These are phyloP conservation scores for Colletotrichum orchidophilum DNA, from an alignment of 2,329 filamentous ascomycete genomes.

Conservation along the genomic window DNA sequence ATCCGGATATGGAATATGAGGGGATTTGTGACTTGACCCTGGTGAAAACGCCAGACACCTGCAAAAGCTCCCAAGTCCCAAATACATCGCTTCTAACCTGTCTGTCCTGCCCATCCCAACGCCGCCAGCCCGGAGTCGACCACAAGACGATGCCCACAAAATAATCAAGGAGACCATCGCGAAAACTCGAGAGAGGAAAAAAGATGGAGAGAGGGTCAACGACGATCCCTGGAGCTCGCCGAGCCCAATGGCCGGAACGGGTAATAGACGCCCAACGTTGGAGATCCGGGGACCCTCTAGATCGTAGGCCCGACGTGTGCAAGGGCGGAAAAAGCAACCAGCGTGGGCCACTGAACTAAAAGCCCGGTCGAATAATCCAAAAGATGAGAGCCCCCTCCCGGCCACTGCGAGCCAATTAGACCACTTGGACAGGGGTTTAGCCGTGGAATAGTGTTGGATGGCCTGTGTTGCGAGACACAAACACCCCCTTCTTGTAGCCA, in stretches of 20 bases:
- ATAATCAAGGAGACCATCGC: background rate
- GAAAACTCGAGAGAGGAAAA: background rate
- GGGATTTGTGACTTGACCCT: background rate
- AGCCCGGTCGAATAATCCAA: conserved; percentile 18
- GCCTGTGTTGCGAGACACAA: conserved; percentile 27
- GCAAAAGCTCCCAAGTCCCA: background rate
- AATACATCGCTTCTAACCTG: background rate
- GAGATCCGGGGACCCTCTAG: conserved; percentile 17
- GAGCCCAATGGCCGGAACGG: background rate
- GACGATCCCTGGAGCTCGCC: background rate
- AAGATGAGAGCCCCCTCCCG: conserved; percentile 3
- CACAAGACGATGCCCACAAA: conserved; percentile 5
- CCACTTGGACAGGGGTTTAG: conserved; percentile 2
- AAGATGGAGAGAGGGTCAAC: background rate
- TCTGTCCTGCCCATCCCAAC: conserved; percentile 9
- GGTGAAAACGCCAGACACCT: conserved; percentile 16
- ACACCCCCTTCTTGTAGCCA: conserved; percentile 2
- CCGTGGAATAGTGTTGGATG: background rate
- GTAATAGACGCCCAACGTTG: conserved; percentile 15
- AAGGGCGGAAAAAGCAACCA: conserved; percentile 24
- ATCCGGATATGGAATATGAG: conserved; percentile 3
- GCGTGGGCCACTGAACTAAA: conserved; percentile 17
- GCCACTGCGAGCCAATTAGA: conserved; percentile 15
- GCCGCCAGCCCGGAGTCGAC: conserved; percentile 11
- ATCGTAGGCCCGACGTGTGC: conserved; percentile 2